Base-by-base conservation (phyloP, 441 rosid genomes). In the California macrophylla region DNA sequence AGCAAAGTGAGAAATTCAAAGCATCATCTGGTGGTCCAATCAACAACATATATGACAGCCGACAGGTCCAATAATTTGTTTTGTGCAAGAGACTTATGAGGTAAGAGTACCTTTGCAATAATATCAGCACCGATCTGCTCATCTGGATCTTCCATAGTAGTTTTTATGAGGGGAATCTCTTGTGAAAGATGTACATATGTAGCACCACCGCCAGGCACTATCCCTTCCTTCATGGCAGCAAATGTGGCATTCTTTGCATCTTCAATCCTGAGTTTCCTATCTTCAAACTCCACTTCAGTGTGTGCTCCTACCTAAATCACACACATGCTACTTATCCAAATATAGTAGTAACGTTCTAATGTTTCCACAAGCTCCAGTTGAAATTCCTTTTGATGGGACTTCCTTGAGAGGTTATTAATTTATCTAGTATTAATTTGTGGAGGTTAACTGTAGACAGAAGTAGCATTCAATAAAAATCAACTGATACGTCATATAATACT, bases 141-240 rank as follows among this genome's bases (percentile, higher is more conserved):
- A 72, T 83, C 80, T 72, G 42, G 78, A 79, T 90, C 96, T 60
- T 77, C 76, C 87, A 92, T 75, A 32, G 75, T 72, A 69, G 75
- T 70, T 70, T 73, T 83, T 71, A 87, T 84, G 61, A 68, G 18
- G 7, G 86, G 79, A 32, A 90, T 82, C 70, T 81, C 80, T 70
- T 83, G 80, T 18, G 82, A 79, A 38, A 93, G 87, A 83, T 85
- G 97, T 38, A 82, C 75, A 71, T 85, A 91, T 15, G 89, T 67
- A 21, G 96, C 87, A 76, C 97, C 97, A 69, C 93, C 87, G 42
- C 94, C 97, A 29, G 97, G 94, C 34, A 88, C 91, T 72, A 91
- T 82, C 63, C 98, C 98, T 81, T 93, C 87, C 45, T 85, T 84
- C 86, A 93, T 84, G 66, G 96, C 98, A 75, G 98, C 96, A 81